Evolutionary conservation across 805 yeast species (phyloP), one percentile per base, ranked within the genome.

Genomic region (Sungouiella thailandica): DNA sequence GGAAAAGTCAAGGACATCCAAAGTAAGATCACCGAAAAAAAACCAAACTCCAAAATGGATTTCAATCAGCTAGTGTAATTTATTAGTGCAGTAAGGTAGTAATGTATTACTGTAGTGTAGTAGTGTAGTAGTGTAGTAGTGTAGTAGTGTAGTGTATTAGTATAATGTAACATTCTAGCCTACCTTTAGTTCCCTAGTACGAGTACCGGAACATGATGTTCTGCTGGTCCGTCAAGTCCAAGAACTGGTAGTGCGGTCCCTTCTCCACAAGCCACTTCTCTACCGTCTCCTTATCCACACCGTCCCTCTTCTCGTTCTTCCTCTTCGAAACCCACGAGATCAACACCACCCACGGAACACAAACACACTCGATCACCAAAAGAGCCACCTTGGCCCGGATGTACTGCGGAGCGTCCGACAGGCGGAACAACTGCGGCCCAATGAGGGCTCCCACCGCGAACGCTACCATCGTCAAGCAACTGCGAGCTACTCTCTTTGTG

Each of bases 221-320:
- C 47, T 78, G 72, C 10, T 65, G 58, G 49, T 80, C 85, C 0
- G 85, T 78, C 46, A 72, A 46, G 52, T 80, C 87, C 45, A 65
- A 55, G 52, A 72, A 73, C 46, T 72, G 66, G 43, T 62, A 68
- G 46, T 64, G 66, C 25, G 55, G 55, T 20, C 53, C 57, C 16
- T 28, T 28, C 4, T 38, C 37, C 11, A 23, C 32, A 10, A 35
- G 23, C 42, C 42, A 39, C 30, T 16, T 16, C 11, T 31, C 35
- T 18, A 19, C 36, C 30, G 12, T 16, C 11, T 31, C 35, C 18
- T 18, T 35, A 17, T 57, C 60, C 23, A 52, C 57, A 25, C 40
- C 41, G 35, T 74, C 81, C 49, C 81, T 69, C 35, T 51, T 57
- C 13, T 49, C 52, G 50, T 82, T 82, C 49, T 78, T 83, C 45